Conservation (phyloP, 2,329 filamentous ascomycete genomes). For the Lachnellula subtilissima region DNA sequence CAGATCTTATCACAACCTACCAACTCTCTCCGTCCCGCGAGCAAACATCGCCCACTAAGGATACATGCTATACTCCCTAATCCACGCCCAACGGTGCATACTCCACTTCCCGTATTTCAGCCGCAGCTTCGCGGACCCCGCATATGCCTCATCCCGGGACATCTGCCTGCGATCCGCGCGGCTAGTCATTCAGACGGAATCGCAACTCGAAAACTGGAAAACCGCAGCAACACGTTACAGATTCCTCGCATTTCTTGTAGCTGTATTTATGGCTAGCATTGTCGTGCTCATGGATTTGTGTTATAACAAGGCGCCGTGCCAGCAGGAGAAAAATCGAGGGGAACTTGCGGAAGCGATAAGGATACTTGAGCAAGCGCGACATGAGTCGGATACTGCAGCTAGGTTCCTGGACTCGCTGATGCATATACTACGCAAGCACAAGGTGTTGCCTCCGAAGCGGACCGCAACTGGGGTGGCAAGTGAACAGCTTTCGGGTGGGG, state of each 20-base stretch:
- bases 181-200: constrained; percentile 29
- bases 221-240: constrained; percentile 15
- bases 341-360: constrained; percentile 31
- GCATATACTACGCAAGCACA: constrained; percentile 25
- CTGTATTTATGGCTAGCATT: constrained; percentile 35
- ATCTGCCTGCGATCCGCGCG: constrained; percentile 32
- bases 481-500: not conserved
- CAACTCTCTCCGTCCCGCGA: constrained; percentile 17
- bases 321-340: constrained; percentile 22
- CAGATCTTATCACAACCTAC: constrained; percentile 3
- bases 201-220: constrained; percentile 13
- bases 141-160: constrained; percentile 29
- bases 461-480: not conserved
- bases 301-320: constrained; percentile 22
- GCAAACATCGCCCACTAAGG: constrained; percentile 30
- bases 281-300: constrained; percentile 35
- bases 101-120: constrained; percentile 34
- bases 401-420: constrained; percentile 33
- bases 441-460: not conserved
- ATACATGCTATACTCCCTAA: constrained; percentile 32
- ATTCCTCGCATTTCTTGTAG: constrained; percentile 20
- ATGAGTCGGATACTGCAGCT: constrained; percentile 28
- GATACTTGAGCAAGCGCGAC: constrained; percentile 31
- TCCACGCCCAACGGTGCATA: constrained; percentile 34
- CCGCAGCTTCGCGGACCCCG: constrained; percentile 20